These are phyloP conservation scores for Suillus discolor DNA, from an alignment of 768 basidiomycete genomes.

Conservation along the genomic window DNA sequence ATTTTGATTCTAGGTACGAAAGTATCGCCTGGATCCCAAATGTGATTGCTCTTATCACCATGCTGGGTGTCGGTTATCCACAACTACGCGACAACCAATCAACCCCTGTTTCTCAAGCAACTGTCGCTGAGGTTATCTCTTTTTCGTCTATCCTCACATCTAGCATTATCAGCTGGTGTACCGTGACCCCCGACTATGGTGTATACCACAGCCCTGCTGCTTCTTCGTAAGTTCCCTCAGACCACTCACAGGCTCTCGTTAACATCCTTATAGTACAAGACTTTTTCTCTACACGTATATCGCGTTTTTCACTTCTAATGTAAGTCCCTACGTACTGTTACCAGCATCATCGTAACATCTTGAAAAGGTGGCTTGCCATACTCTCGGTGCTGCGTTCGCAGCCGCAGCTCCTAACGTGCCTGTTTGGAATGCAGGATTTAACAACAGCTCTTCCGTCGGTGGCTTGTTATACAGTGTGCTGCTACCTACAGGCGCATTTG, in stretches of 20 bases:
- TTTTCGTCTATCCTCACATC: constrained; percentile 48
- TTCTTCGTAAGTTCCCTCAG: constrained; percentile 49
- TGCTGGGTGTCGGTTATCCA: constrained; percentile 68
- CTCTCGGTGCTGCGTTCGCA: constrained; percentile 48
- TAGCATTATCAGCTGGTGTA: constrained; percentile 45
- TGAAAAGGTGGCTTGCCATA: constrained; percentile 31
- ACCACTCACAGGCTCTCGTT: neutral
- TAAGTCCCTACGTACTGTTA: constrained; percentile 23
- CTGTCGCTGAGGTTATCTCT: constrained; percentile 38
- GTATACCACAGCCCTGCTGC: constrained; percentile 54
- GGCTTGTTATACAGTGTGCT: constrained; percentile 45
- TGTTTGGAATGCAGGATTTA: constrained; percentile 43
- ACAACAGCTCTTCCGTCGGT: constrained; percentile 44
- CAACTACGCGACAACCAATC: constrained; percentile 49
- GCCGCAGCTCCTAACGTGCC: constrained; percentile 41
- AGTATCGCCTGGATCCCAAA: constrained; percentile 76
- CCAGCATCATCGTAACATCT: no score
- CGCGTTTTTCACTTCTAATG: constrained; percentile 45
- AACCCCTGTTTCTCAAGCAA: constrained; percentile 38
- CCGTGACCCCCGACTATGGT: constrained; percentile 50
- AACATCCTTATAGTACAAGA: constrained; percentile 28
- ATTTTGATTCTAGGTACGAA: constrained; percentile 60
- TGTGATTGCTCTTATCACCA: constrained; percentile 65
- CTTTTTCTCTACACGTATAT: constrained; percentile 50
- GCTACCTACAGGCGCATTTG: constrained; percentile 43